A percentile compares a stretch with the other conserved stretches of the same genome.
Evolutionary conservation across 345 rosid genomes (phyloP).

Genomic region (Brassica napus): Da-Ae NC_063439.1:2442501-2443000

Average conservation of each 20-base stretch:
- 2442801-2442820: not conserved
- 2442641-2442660: conserved; percentile 4
- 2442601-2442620: not conserved
- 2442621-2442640: conserved; percentile 35
- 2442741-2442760: conserved; percentile 35
- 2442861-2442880: not conserved
- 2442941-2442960: too few species aligned
- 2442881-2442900: too few species aligned
- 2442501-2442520: not conserved
- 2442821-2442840: not conserved
- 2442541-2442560: not conserved
- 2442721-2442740: conserved; percentile 22
- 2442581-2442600: not conserved
- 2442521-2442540: not conserved
- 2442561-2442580: not conserved
- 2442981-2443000: too few species aligned
- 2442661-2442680: conserved; percentile 10
- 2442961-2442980: too few species aligned
- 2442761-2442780: conserved; percentile 33
- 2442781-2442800: conserved; percentile 8
- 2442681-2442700: conserved; percentile 10
- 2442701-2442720: not conserved
- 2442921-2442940: too few species aligned
- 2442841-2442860: not conserved
- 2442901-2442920: too few species aligned